Evolutionary conservation across 805 yeast species (phyloP).

Genomic region (Monosporozyma unispora): DNA sequence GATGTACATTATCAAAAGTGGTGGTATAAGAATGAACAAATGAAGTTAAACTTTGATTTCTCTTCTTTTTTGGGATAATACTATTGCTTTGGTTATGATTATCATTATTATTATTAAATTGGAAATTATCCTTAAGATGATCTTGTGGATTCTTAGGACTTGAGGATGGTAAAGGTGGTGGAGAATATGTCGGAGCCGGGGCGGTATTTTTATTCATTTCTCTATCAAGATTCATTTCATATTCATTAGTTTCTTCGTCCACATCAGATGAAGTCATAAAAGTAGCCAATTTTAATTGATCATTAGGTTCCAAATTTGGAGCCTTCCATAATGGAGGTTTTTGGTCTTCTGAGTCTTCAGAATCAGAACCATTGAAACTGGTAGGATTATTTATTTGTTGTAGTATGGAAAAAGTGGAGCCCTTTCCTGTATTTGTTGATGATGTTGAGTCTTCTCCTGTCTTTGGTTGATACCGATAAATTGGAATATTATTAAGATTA

Average conservation of each 20-base stretch:
- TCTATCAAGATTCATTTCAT: not conserved
- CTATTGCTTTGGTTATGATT: not conserved
- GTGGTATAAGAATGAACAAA: not conserved
- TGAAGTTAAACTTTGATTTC: constrained; percentile 2
- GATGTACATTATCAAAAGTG: not conserved
- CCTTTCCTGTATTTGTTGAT: not conserved
- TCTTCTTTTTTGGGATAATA: not conserved
- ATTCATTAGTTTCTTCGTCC: not conserved
- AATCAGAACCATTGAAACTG: not conserved
- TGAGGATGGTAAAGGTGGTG: constrained; percentile 1
- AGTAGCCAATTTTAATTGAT: constrained; percentile 30
- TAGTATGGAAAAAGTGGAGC: not conserved
- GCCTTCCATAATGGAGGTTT: constrained; percentile 32
- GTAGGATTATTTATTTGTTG: not conserved
- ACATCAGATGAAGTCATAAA: constrained; percentile 2
- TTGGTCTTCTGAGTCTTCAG: constrained; percentile 13
- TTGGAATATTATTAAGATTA: not conserved
- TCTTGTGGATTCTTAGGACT: not conserved
- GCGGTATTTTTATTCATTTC: not conserved
- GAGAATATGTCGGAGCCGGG: not conserved
- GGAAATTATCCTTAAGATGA: not conserved
- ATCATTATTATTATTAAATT: not conserved
- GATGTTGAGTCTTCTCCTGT: not conserved
- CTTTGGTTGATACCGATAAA: not conserved
- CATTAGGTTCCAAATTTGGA: constrained; percentile 33